Evolutionary conservation across 1,284 basidiomycete species (phyloP).

Genomic region (Heterobasidion irregulare): DNA sequence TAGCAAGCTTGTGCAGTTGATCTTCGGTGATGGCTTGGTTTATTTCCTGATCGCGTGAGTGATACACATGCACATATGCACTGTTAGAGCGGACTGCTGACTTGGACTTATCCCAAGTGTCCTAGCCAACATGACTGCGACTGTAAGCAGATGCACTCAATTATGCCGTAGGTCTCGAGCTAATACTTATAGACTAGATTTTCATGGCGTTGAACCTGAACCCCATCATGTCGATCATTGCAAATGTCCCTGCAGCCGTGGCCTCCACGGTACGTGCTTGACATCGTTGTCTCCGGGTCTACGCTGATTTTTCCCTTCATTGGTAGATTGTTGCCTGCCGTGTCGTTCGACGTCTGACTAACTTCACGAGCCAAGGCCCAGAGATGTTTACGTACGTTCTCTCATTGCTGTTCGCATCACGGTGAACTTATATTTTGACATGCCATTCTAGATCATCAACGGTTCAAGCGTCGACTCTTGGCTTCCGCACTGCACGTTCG

Average conservation of each 20-base stretch:
- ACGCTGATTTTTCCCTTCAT: neutral
- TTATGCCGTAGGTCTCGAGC: neutral
- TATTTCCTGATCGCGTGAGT: constrained; percentile 69
- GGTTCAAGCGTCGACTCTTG: constrained; percentile 18
- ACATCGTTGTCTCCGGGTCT: neutral
- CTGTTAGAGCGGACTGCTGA: constrained; percentile 1
- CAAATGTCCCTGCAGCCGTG: constrained; percentile 65
- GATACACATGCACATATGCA: neutral
- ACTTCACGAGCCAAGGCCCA: constrained; percentile 40
- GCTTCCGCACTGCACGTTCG: constrained; percentile 3
- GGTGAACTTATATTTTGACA: constrained; percentile 7
- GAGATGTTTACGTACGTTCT: constrained; percentile 47
- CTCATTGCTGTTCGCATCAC: neutral
- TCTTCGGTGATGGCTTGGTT: constrained; percentile 64
- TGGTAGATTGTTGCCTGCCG: constrained; percentile 63
- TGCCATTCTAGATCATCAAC: constrained; percentile 4
- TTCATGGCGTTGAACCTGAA: constrained; percentile 70
- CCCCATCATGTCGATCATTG: constrained; percentile 67
- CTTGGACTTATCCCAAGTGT: constrained; percentile 33
- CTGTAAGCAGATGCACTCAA: constrained; percentile 26
- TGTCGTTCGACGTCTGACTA: constrained; percentile 56
- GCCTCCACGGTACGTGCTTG: constrained; percentile 44
- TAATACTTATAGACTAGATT: constrained; percentile 28
- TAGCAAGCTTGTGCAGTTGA: constrained; percentile 48
- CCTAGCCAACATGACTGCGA: constrained; percentile 57